Conservation (phyloP, 495 filamentous ascomycete species). For the Podospora pseudoanserina region DNA sequence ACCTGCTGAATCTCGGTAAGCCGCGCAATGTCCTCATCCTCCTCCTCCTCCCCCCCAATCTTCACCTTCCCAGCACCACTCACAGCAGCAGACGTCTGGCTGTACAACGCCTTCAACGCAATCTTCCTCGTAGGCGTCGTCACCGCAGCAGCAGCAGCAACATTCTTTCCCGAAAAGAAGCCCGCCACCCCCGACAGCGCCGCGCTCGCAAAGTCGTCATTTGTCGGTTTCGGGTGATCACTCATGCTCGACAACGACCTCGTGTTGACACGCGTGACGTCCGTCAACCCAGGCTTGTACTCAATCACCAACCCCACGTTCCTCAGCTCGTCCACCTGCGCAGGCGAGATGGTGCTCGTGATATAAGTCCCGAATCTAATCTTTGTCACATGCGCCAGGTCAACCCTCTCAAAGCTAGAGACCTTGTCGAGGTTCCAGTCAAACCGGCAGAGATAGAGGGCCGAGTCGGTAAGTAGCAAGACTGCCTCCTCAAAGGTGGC, state of each 20-base stretch:
- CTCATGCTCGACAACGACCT: conserved; percentile 65
- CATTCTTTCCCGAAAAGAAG: conserved; percentile 24
- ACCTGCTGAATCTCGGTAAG: conserved; percentile 68
- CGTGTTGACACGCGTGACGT: conserved; percentile 76
- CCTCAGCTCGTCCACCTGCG: conserved; percentile 67
- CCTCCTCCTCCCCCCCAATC: conserved; percentile 23
- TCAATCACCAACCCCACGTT: conserved; percentile 81
- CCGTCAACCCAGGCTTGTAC: conserved; percentile 63
- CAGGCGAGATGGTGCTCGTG: conserved; percentile 71
- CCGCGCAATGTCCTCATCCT: conserved; percentile 29
- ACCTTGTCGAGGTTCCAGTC: conserved; percentile 94
- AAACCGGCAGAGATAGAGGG: conserved; percentile 82
- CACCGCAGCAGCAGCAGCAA: conserved; percentile 13
- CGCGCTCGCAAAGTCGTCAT: conserved; percentile 4
- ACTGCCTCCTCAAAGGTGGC: conserved; percentile 81
- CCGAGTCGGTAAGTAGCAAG: conserved; percentile 76
- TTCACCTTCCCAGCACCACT: conserved; percentile 29
- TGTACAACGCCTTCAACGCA: conserved; percentile 60
- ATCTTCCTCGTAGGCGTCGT: conserved; percentile 34
- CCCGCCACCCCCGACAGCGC: conserved; percentile 27
- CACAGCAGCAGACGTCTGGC: conserved; percentile 46
- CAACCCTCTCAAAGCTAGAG: conserved; percentile 80
- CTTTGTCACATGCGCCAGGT: conserved; percentile 62
- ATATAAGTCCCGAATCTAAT: conserved; percentile 84
- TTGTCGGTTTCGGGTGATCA: conserved; percentile 23